Percentiles rank a stretch among this genome's conserved stretches.
These are phyloP conservation scores for Corylus heterophylla DNA, from an alignment of 306 rosid genomes.

Conservation along the genomic window DNA sequence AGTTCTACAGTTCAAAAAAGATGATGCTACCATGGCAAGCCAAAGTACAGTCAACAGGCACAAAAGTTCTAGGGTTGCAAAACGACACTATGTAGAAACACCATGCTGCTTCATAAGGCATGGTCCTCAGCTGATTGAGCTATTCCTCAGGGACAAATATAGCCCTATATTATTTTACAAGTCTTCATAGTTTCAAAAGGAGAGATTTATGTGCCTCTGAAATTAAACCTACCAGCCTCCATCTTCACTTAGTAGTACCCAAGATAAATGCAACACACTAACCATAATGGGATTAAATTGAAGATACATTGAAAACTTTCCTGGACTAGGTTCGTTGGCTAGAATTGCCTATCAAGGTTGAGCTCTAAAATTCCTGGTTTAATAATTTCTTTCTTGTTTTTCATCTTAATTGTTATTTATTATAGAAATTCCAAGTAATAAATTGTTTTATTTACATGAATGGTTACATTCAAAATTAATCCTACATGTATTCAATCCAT, in stretches of 20 bases:
- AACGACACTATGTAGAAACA: neutral
- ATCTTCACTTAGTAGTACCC: neutral
- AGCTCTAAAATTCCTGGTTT: neutral
- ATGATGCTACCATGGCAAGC: neutral
- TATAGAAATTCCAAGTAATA: neutral
- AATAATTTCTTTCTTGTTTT: neutral
- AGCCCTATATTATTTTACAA: neutral
- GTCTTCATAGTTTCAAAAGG: neutral
- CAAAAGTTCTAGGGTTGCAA: neutral
- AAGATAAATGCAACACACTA: neutral
- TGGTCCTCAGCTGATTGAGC: too few species aligned
- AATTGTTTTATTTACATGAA: neutral
- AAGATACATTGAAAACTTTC: neutral
- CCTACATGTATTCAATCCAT: neutral
- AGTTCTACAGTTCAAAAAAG: neutral
- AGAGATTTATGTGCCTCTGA: neutral
- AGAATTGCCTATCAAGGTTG: neutral
- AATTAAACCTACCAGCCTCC: neutral
- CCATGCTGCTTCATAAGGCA: too few species aligned
- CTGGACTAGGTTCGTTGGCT: neutral
- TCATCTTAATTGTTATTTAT: neutral
- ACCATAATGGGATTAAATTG: neutral
- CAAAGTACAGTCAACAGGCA: neutral
- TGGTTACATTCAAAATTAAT: neutral
- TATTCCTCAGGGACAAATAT: neutral